Conservation (phyloP, 2,329 filamentous ascomycete species). For the Talaromyces islandicus region DNA sequence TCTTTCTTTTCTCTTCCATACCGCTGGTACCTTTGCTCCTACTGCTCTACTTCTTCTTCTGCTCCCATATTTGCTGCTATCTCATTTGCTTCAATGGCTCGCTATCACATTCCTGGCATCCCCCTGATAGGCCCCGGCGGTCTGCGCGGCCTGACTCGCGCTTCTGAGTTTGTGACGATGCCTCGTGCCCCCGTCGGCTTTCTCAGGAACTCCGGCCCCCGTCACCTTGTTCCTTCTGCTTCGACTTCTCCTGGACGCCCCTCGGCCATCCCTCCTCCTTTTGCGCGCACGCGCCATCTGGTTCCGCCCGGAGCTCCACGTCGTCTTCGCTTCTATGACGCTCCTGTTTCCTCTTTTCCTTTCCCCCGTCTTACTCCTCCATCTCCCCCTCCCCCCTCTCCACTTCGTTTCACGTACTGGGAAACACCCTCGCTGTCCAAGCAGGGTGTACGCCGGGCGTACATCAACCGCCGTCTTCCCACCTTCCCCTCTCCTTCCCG, state of each 20-base stretch:
- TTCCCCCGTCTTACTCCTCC: slow-evolving; percentile 8
- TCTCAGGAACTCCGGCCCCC: slow-evolving; percentile 1
- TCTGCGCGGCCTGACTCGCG: slow-evolving; percentile 4
- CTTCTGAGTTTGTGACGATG: slow-evolving; percentile 10
- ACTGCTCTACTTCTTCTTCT: background rate
- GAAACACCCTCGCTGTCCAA: slow-evolving; percentile 5
- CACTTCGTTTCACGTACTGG: slow-evolving; percentile 3
- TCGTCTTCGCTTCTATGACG: slow-evolving; percentile 12
- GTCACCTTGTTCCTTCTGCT: background rate
- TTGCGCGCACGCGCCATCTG: background rate
- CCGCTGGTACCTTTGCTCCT: background rate
- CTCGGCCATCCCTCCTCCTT: background rate
- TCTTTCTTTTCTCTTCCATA: background rate
- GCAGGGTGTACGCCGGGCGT: slow-evolving; percentile 7
- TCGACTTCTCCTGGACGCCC: background rate
- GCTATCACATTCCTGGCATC: slow-evolving; percentile 15
- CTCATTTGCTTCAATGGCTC: slow-evolving; percentile 13
- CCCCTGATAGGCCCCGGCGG: slow-evolving; percentile 4
- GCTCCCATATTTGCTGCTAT: slow-evolving; percentile 2
- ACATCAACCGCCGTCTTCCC: slow-evolving; percentile 1
- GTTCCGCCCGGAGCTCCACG: slow-evolving; percentile 3
- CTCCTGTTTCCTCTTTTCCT: slow-evolving; percentile 10
- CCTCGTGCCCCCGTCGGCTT: slow-evolving; percentile 11
- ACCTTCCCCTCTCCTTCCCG: slow-evolving; percentile 9
- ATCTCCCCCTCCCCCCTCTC: slow-evolving; percentile 2